Base-by-base conservation (phyloP, 768 basidiomycete genomes). In the Amanita muscaria region DNA sequence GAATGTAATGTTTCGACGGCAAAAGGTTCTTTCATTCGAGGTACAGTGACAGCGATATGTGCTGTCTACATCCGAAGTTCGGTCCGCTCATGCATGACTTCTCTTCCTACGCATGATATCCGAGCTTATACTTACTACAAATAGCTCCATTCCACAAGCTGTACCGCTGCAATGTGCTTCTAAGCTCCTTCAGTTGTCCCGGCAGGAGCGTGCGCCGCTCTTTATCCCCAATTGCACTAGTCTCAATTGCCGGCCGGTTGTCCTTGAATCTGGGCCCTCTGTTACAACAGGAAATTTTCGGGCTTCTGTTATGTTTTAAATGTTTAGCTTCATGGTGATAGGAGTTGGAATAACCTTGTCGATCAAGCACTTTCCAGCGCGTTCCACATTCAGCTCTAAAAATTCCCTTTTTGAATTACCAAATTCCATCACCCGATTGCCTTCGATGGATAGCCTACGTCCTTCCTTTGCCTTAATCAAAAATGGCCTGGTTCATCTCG, bases 51-150 rank as follows among this genome's bases (percentile, higher is more conserved):
- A 11, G 25, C 21, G 6, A 29, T 22, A 10, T 33, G 40, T 43
- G 38, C 37, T 25, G 37, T 46, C 46, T 43, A 40, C 47, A 46
- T 35, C 50, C 48, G 50, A 42, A 0, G 42, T 49, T 50, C 52
- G 49, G 52, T 44, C 55, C 53, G 53, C 53, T 14, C 25, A 21
- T 47, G 25, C 5, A 16, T 21, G 24, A 12, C 33, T 45, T 38
- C 36, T 45, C 44, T 37, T 45, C 44, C 35, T 38, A 14, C 22
- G 11, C 25, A 37, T 34, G 23, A 38, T 35, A 31, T 30, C 44
- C 27, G 44, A 46, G 44, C 37, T 46, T 46, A 39, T 39, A 21
- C n/a, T n/a, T n/a, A n/a, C 44, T 38, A 15, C 29, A 46, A 25
- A 38, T 37, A 38, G 36, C 35, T 22, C 37, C 21, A 18, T 39